A percentile compares a stretch with the other conserved stretches of the same genome.
Conservation (phyloP, 257 asterid species). For the Ocimum tenuiflorum region DNA sequence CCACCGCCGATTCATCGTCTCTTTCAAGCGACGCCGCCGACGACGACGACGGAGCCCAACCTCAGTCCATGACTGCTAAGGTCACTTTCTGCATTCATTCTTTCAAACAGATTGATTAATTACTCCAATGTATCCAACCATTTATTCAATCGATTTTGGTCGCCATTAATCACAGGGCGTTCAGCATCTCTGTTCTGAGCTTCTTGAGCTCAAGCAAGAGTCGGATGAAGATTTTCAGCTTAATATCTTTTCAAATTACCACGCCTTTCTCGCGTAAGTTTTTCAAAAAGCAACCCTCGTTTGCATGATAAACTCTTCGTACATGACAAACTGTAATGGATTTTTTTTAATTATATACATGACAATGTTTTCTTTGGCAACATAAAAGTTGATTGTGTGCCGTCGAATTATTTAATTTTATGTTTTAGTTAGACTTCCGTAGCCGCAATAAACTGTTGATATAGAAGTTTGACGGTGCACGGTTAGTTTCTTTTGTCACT, state of each 20-base stretch:
- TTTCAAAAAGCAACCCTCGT: too few species aligned
- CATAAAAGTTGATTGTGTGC: too few species aligned
- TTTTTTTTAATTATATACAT: too few species aligned
- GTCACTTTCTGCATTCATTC: slow-evolving; percentile 20
- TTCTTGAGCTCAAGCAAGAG: slow-evolving; percentile 66
- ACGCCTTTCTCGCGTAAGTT: slow-evolving; percentile 57
- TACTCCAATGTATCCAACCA: too few species aligned
- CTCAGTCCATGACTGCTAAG: slow-evolving; percentile 81
- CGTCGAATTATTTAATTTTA: too few species aligned
- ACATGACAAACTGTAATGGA: too few species aligned
- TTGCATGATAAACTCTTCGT: too few species aligned
- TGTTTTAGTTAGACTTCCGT: too few species aligned
- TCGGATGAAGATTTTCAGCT: slow-evolving; percentile 67
- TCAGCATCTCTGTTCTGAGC: slow-evolving; percentile 71
- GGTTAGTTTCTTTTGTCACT: too few species aligned
- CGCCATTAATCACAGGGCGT: slow-evolving; percentile 41
- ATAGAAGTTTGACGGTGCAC: too few species aligned
- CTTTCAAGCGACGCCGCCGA: slow-evolving; percentile 33
- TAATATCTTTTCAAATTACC: slow-evolving; percentile 50
- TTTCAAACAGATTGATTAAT: background rate
- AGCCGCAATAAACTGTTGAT: too few species aligned
- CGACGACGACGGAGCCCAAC: slow-evolving; percentile 44
- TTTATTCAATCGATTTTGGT: background rate
- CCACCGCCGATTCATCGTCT: slow-evolving; percentile 36
- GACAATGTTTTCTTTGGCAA: too few species aligned